These are phyloP conservation scores for Sequoiadendron giganteum DNA, from an alignment of 75 land plant species.

Conservation along the genomic window DNA sequence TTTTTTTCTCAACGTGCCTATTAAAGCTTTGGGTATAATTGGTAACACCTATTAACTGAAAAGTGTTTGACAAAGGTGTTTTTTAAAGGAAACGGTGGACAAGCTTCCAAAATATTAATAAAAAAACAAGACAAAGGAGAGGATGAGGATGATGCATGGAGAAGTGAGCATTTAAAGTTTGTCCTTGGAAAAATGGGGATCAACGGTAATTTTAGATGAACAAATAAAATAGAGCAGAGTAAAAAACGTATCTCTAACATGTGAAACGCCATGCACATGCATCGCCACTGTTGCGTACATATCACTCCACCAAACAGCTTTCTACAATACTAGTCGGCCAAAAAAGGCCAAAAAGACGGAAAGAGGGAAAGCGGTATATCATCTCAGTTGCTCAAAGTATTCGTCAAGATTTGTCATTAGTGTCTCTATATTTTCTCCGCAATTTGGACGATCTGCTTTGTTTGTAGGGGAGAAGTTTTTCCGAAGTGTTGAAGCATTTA, in stretches of 20 bases:
- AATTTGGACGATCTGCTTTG: not conserved
- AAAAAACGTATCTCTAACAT: too few relatives aligned
- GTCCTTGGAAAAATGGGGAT: not conserved
- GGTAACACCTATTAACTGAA: too few relatives aligned
- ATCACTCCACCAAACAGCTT: not conserved
- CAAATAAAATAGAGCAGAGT: not conserved
- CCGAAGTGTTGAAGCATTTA: not conserved
- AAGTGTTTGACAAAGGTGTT: too few relatives aligned
- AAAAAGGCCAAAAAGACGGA: not conserved
- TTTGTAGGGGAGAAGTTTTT: not conserved
- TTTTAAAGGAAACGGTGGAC: not conserved
- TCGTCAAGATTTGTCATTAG: not conserved
- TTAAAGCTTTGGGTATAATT: too few relatives aligned
- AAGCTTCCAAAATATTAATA: not conserved
- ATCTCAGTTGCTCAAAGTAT: not conserved
- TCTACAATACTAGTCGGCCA: not conserved
- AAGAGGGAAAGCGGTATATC: not conserved
- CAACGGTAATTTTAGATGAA: not conserved
- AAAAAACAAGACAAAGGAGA: not conserved
- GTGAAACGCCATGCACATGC: not conserved
- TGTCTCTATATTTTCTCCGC: not conserved
- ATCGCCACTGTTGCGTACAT: not conserved
- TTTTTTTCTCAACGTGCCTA: too few relatives aligned
- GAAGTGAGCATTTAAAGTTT: too few relatives aligned
- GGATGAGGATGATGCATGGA: not conserved